Percentiles rank a stretch among this genome's conserved stretches.
Conservation (phyloP, 2,329 filamentous ascomycete genomes). For the Fusarium kyushuense region DNA sequence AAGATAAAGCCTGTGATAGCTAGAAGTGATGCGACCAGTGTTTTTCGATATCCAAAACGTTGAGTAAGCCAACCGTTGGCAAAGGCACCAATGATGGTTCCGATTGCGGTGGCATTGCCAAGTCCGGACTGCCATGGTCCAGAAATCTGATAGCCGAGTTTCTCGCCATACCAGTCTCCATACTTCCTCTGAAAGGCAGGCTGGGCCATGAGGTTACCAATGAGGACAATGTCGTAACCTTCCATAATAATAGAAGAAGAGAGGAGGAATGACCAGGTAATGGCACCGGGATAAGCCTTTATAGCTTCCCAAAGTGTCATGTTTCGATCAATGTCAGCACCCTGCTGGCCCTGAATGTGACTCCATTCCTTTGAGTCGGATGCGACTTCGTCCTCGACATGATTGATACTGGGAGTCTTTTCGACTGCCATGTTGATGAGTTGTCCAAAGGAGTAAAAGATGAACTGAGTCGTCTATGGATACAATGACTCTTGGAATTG, state of each 20-base stretch:
- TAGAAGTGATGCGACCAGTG: conserved; percentile 61
- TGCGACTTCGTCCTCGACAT: conserved; percentile 5
- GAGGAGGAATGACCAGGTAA: conserved; percentile 41
- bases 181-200: conserved; percentile 41
- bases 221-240: conserved; percentile 39
- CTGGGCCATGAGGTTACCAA: conserved; percentile 43
- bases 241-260: conserved; percentile 46
- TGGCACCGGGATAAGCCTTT: conserved; percentile 29
- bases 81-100: conserved; percentile 43
- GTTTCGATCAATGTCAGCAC: conserved; percentile 30
- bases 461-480: not conserved
- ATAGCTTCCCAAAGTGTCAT: conserved; percentile 23
- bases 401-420: not conserved
- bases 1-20: conserved; percentile 47
- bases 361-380: conserved; percentile 28
- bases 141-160: conserved; percentile 40
- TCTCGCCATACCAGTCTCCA: conserved; percentile 38
- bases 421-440: not conserved
- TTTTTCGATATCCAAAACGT: conserved; percentile 55
- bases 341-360: conserved; percentile 26
- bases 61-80: conserved; percentile 42
- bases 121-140: conserved; percentile 28
- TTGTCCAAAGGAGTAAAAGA: not conserved
- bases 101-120: conserved; percentile 15
- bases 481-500: not conserved